A percentile compares a stretch with the other conserved stretches of the same genome.
Evolutionary conservation across 306 rosid genomes (phyloP).

Genomic region (Hippophae rhamnoides): DNA sequence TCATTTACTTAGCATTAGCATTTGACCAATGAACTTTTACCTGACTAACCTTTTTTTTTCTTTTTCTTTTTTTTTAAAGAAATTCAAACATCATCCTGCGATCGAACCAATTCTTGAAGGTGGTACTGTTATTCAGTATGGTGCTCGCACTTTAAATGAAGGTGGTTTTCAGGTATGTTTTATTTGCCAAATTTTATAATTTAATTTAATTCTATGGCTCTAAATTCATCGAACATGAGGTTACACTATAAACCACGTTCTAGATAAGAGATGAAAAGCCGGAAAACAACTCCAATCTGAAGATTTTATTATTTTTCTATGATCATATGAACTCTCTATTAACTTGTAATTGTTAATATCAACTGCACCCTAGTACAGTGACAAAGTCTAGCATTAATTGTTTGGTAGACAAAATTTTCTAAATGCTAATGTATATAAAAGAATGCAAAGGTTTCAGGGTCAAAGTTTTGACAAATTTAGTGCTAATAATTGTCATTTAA

Average conservation of each 20-base stretch:
- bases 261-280: too few relatives aligned
- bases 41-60: constrained; percentile 4
- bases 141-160: constrained; percentile 94
- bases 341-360: too few relatives aligned
- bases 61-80: constrained; percentile 26
- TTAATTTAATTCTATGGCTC: background rate
- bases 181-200: constrained; percentile 4
- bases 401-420: too few relatives aligned
- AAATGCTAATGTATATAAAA: background rate
- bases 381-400: too few relatives aligned
- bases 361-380: too few relatives aligned
- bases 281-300: too few relatives aligned
- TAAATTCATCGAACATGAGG: background rate
- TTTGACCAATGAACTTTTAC: constrained; percentile 1
- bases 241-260: background rate
- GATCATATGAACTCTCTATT: too few relatives aligned
- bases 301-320: too few relatives aligned
- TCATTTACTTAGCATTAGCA: background rate
- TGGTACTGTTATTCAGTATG: constrained; percentile 82
- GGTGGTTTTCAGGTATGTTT: constrained; percentile 86
- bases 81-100: constrained; percentile 83
- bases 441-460: constrained; percentile 13
- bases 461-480: background rate
- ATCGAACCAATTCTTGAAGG: constrained; percentile 69
- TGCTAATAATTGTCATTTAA: constrained; percentile 10